Percentiles rank a stretch among this genome's conserved stretches.
These are phyloP conservation scores for Colletotrichum gloeosporioides DNA, from an alignment of 2,329 filamentous ascomycete genomes.

Conservation along the genomic window DNA sequence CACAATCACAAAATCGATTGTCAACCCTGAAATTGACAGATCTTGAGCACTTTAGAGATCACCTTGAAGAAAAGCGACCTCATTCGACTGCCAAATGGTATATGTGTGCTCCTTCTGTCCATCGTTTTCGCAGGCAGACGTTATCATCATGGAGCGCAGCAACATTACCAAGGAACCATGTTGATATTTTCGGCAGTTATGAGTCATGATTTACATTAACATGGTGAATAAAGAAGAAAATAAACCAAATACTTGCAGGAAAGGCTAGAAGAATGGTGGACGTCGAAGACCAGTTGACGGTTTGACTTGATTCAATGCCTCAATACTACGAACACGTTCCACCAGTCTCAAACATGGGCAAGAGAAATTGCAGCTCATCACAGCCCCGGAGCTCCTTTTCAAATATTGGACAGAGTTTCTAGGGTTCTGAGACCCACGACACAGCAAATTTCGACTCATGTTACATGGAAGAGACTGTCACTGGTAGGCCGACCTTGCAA, in stretches of 20 bases:
- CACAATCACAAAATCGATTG: neutral
- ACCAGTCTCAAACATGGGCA: no score
- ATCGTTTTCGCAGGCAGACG: neutral
- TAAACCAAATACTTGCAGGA: rapidly evolving
- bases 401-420: no score
- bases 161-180: rapidly evolving
- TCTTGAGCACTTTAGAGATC: neutral
- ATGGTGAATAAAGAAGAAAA: rapidly evolving
- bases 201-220: rapidly evolving
- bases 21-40: neutral
- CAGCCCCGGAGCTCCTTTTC: no score
- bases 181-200: rapidly evolving
- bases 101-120: rapidly evolving
- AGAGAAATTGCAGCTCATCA: no score
- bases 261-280: neutral
- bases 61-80: neutral
- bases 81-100: neutral
- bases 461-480: rapidly evolving
- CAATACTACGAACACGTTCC: neutral
- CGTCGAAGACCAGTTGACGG: neutral
- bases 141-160: rapidly evolving
- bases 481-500: neutral
- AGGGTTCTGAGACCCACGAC: neutral
- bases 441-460: rapidly evolving
- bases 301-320: rapidly evolving